phyloP scores from a whole-genome alignment of 805 yeast species.

The Groenewaldozyma salmanticensis region DNA sequence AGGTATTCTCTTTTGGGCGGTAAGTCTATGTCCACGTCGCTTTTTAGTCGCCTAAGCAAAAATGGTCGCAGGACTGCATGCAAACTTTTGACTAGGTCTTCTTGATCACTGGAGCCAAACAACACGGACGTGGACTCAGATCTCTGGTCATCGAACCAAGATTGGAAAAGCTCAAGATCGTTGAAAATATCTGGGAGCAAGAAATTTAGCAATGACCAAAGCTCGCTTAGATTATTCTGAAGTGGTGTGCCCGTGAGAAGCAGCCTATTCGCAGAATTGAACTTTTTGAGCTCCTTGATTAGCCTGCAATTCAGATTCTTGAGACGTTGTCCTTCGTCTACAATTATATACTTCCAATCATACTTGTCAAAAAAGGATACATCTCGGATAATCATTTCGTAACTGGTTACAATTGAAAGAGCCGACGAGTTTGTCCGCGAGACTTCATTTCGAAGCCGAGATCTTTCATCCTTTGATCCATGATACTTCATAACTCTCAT shows the following conservation, averaged over 20 bases:
- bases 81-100: slow-evolving; percentile 51
- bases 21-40: slow-evolving; percentile 53
- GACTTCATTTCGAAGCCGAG: slow-evolving; percentile 65
- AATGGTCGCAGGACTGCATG: slow-evolving; percentile 89
- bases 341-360: slow-evolving; percentile 86
- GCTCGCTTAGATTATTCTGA: slow-evolving; percentile 80
- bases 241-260: slow-evolving; percentile 93
- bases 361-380: slow-evolving; percentile 58
- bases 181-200: slow-evolving; percentile 88
- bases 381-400: slow-evolving; percentile 72
- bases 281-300: slow-evolving; percentile 58
- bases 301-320: slow-evolving; percentile 76
- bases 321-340: slow-evolving; percentile 92
- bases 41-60: slow-evolving; percentile 69
- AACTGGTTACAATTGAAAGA: slow-evolving; percentile 77
- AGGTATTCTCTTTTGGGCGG: slow-evolving; percentile 90
- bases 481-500: slow-evolving; percentile 84
- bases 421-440: slow-evolving; percentile 37
- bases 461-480: slow-evolving; percentile 79
- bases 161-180: slow-evolving; percentile 80
- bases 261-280: slow-evolving; percentile 53
- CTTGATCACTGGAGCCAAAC: slow-evolving; percentile 33
- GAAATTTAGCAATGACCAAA: slow-evolving; percentile 88
- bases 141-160: slow-evolving; percentile 67
- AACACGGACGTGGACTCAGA: neutral